Evolutionary conservation across 1,139 yeast species (phyloP), one percentile per base, ranked within the genome.

Genomic region (Yamadazyma spencermartinsiae): DNA sequence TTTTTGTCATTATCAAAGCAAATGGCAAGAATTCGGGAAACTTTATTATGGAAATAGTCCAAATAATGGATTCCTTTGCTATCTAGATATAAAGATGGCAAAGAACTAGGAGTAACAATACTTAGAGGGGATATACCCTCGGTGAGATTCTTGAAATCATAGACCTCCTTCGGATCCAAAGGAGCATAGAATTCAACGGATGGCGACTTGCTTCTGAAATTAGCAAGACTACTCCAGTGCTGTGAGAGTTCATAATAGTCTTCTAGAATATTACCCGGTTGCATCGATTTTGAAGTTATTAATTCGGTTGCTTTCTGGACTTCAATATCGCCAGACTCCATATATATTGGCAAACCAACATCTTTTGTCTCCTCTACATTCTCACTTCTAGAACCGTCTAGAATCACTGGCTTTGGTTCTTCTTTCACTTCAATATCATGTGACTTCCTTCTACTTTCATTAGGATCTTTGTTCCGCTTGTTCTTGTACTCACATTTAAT

Each of bases 1-100:
- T 73, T 72, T 15, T 66, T 58, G 12, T 55, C 61, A 1, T 62
- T 56, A 14, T 63, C 57, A 23, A 10, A 4, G n/a, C 26, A 23
- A 28, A 59, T 48, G 28, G 58, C 46, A 10, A 59, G 43, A 4
- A 47, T 37, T n/a, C 38, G 39, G 2, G 61, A 50, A 1, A 58
- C 59, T 14, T 46, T 46, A 13, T 39, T 38, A 31, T 50, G 45
- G 39, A 50, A 55, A 23, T 46, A 46, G 6, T 48, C 52, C 25
- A 55, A 35, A 26, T 52, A 49, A 10, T 43, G 34, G n/a, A 43
- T 23, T 5, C 56, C 60, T 12, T 37, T 34, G 2, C 44, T 42
- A 36, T 55, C 54, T 10, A 55, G 33, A 32, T 43, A 42, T 16
- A 48, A 21, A 14, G 18, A 27, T 5, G 18, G 30, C 14, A 27